Base-by-base conservation (phyloP, 2,329 filamentous ascomycete genomes). In the Colletotrichum sp. region DNA sequence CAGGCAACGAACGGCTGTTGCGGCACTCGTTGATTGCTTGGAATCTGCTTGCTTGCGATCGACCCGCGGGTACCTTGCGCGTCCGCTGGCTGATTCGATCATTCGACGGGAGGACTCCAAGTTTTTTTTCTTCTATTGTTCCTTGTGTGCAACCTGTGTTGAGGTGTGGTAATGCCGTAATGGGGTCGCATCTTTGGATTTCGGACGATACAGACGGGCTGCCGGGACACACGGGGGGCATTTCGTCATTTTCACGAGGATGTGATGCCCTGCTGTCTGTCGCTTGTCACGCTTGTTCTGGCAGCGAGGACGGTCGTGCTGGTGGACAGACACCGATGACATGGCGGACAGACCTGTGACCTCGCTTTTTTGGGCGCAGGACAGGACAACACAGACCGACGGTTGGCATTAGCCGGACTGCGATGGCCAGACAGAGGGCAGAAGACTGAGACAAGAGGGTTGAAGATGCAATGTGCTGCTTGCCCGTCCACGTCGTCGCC, bases 21-120 rank as follows among this genome's bases (percentile, higher is more conserved):
- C 62, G 69, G 72, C 69, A 72, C 55, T 68, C 72, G 55, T 26
- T 68, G 72, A 75, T 75, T 75, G 72, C 72, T 75, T 72, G 55
- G 72, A 72, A 72, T 12, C 44, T 52, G 44, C 44, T 52, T 34
- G 30, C 26, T 49, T 49, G 59, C 24, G 55, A 63, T 72, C 72
- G 63, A 13, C 44, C 55, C 62, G 55, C 69, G 63, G 69, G 69
- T 72, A 68, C 63, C 72, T 67, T 72, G 69, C 62, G 55, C 24
- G 49, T n/a, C 34, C 24, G 16, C 24, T 32, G 70, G 8, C 44
- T 28, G 59, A 57, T 55, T 65, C n/a, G 55, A 62, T 52, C 44
- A 24, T 26, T 59, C 15, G 39, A 28, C 8, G 30, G 36, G 44
- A 64, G 62, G 36, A 55, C 55, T 62, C 68, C 68, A 30, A 71